phyloP scores from a whole-genome alignment of 495 filamentous ascomycete genomes.

The Xylaria scruposa region DNA sequence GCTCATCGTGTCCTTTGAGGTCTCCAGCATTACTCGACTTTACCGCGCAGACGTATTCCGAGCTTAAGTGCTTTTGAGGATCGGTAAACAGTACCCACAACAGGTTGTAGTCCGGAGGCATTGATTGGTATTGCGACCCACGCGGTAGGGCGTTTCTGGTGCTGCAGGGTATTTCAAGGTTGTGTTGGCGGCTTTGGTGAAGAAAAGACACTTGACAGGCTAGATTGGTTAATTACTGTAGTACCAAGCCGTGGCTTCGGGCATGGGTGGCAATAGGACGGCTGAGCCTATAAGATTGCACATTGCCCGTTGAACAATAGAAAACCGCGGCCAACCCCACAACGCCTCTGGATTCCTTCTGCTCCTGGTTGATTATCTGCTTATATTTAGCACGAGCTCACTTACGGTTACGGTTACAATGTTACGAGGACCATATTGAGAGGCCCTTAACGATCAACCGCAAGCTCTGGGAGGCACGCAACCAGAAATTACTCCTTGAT shows the following conservation, averaged over 20 bases:
- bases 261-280: slow-evolving; percentile 32
- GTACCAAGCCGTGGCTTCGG: slow-evolving; percentile 17
- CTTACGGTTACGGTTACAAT: neutral
- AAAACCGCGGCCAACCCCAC: slow-evolving; percentile 43
- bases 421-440: neutral
- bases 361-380: slow-evolving; percentile 4
- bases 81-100: neutral
- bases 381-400: neutral
- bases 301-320: slow-evolving; percentile 36
- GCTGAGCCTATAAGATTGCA: slow-evolving; percentile 40
- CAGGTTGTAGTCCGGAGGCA: slow-evolving; percentile 13
- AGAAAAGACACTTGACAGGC: slow-evolving; percentile 32
- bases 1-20: neutral
- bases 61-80: slow-evolving; percentile 1
- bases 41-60: neutral
- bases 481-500: neutral
- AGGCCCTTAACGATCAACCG: neutral
- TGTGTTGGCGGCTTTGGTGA: slow-evolving; percentile 18
- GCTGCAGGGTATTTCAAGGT: slow-evolving; percentile 40
- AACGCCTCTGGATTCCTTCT: slow-evolving; percentile 28
- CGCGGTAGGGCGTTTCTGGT: slow-evolving; percentile 38
- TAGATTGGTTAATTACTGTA: slow-evolving; percentile 32
- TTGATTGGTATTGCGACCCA: slow-evolving; percentile 32
- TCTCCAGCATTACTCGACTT: neutral
- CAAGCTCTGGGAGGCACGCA: neutral